Percentiles rank a stretch among this genome's conserved stretches.
Conservation (phyloP, 208 protist species). For the Acanthamoeba sp. region DNA sequence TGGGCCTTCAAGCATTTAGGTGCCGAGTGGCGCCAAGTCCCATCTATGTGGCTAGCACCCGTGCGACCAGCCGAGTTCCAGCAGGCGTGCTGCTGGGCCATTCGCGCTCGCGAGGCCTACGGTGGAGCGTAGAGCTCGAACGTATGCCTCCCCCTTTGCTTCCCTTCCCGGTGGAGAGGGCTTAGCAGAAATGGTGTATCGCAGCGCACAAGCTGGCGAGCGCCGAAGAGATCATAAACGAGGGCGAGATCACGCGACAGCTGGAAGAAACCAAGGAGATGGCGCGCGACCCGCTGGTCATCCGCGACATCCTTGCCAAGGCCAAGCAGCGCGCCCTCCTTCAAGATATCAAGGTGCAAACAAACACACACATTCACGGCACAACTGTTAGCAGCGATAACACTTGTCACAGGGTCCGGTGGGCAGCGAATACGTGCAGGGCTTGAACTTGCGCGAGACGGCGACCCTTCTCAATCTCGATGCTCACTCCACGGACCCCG, state of each 20-base stretch:
- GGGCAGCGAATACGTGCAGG: constrained; percentile 79
- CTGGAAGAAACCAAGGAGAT: constrained; percentile 19
- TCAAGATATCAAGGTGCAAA: not conserved
- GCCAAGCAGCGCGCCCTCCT: constrained; percentile 40
- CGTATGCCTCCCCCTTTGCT: not conserved
- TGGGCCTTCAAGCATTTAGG: no score
- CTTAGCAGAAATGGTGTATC: no score
- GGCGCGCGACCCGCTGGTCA: constrained; percentile 29
- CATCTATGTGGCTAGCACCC: no score
- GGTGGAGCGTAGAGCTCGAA: constrained; percentile 45
- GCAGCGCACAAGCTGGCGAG: constrained; percentile 56
- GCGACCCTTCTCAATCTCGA: constrained; percentile 81
- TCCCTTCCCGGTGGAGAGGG: no score
- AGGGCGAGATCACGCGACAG: constrained; percentile 7
- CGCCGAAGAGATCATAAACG: constrained; percentile 38
- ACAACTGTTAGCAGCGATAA: not conserved
- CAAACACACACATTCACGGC: no score
- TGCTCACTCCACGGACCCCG: not conserved
- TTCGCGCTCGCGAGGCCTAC: not conserved
- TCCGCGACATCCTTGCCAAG: constrained; percentile 40
- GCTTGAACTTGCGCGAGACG: constrained; percentile 74
- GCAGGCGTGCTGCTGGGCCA: not conserved
- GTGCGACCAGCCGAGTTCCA: not conserved
- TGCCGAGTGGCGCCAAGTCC: no score
- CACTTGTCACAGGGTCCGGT: not conserved